These are phyloP conservation scores for Pezicula carpinea DNA, from an alignment of 2,329 filamentous ascomycete genomes.

Conservation along the genomic window DNA sequence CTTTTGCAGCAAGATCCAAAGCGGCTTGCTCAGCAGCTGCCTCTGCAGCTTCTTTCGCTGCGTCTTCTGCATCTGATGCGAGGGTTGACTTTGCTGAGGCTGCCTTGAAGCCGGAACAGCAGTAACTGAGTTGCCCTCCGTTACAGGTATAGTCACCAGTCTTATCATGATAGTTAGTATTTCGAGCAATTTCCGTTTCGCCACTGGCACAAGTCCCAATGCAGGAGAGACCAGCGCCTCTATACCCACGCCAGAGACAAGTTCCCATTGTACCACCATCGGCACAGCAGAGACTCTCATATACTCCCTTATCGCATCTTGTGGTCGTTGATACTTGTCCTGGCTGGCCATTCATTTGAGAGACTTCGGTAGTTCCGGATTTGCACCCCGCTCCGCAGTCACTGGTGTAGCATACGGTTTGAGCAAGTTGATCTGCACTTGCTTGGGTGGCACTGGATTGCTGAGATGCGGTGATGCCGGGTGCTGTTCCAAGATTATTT, in stretches of 20 bases:
- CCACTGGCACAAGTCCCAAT: slow-evolving; percentile 23
- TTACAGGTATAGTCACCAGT: neutral
- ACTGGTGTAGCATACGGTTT: slow-evolving; percentile 19
- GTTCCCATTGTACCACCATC: slow-evolving; percentile 20
- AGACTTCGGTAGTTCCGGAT: slow-evolving; percentile 22
- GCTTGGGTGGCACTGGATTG: too few species aligned
- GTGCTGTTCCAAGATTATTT: too few species aligned
- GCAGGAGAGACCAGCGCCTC: slow-evolving; percentile 25
- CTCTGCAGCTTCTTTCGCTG: slow-evolving; percentile 22
- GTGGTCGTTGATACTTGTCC: slow-evolving; percentile 17
- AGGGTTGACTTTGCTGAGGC: too few species aligned
- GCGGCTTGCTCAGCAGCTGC: slow-evolving; percentile 25
- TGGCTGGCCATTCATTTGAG: slow-evolving; percentile 27
- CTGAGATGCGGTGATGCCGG: too few species aligned
- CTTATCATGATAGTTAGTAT: slow-evolving; percentile 25
- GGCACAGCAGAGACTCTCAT: too few species aligned
- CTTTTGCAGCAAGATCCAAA: slow-evolving; percentile 26
- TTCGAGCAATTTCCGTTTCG: slow-evolving; percentile 25
- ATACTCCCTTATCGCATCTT: too few species aligned
- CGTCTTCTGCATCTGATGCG: slow-evolving; percentile 17
- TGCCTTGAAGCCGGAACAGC: too few species aligned
- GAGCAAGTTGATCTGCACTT: slow-evolving; percentile 1
- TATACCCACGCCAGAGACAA: slow-evolving; percentile 25
- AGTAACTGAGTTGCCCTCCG: too few species aligned
- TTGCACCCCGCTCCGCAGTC: slow-evolving; percentile 22